phyloP scores from a whole-genome alignment of 352 stramenopile species.

The Globisporangium paddicum region DNA sequence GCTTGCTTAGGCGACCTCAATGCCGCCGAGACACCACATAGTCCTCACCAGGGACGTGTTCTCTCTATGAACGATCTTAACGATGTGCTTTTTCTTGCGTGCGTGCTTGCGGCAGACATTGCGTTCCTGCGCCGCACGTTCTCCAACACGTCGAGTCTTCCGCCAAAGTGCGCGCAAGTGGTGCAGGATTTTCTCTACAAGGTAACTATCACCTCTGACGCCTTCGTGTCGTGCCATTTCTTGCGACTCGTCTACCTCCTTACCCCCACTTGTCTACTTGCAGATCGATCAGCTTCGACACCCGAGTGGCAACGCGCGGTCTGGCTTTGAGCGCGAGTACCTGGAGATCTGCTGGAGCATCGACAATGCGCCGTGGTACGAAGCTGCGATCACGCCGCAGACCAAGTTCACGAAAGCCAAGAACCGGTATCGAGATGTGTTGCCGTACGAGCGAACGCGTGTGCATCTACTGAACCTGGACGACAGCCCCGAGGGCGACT shows the following conservation, averaged over 20 bases:
- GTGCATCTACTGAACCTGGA: constrained; percentile 34
- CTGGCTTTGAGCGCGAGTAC: constrained; percentile 66
- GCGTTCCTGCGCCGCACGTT: constrained; percentile 19
- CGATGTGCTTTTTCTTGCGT: neutral
- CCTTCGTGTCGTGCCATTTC: neutral
- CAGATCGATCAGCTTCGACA: constrained; percentile 30
- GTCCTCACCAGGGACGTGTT: too few relatives aligned
- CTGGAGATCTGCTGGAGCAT: constrained; percentile 55
- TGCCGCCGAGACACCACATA: neutral
- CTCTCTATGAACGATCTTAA: too few relatives aligned
- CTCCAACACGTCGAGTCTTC: neutral
- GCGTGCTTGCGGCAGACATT: constrained; percentile 5
- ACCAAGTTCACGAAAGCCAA: constrained; percentile 64
- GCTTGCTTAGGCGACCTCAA: neutral
- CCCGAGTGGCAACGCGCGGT: constrained; percentile 19
- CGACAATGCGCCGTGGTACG: constrained; percentile 48
- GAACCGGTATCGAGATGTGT: constrained; percentile 75
- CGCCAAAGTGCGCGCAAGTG: constrained; percentile 10
- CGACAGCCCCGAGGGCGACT: constrained; percentile 32
- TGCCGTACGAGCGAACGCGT: constrained; percentile 69
- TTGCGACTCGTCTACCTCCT: neutral
- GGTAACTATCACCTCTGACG: neutral
- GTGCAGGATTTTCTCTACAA: constrained; percentile 15
- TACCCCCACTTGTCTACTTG: neutral
- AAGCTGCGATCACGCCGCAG: constrained; percentile 47